Percentiles rank a stretch among this genome's conserved stretches.
Evolutionary conservation across 2,329 filamentous ascomycete species (phyloP).

Genomic region (Chaetomium sp.): DNA sequence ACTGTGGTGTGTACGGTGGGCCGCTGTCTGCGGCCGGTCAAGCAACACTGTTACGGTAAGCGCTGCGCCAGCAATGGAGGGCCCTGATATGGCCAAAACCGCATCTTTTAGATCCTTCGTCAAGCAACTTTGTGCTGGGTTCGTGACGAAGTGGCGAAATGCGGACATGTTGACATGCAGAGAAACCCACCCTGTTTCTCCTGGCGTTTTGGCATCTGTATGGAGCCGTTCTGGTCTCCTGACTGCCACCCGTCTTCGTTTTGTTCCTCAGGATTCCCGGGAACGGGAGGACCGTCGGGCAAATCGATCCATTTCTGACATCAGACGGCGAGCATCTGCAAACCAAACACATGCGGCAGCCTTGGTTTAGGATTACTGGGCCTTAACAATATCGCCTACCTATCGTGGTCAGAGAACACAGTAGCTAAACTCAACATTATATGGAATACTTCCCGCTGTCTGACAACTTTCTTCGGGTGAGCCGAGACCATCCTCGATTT

Average conservation of each 20-base stretch:
- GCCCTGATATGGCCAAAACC: too few relatives aligned
- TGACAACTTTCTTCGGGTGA: background rate
- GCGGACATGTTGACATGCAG: background rate
- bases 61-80: too few relatives aligned
- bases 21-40: too few relatives aligned
- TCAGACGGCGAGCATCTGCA: slow-evolving; percentile 16
- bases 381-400: background rate
- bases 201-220: slow-evolving; percentile 19
- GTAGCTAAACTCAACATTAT: background rate
- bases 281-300: background rate
- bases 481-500: slow-evolving; percentile 6
- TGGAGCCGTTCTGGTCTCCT: slow-evolving; percentile 9
- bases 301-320: slow-evolving; percentile 14
- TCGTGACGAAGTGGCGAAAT: too few relatives aligned
- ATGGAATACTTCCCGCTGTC: background rate
- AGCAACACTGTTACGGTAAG: too few relatives aligned
- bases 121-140: too few relatives aligned
- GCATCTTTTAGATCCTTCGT: too few relatives aligned
- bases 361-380: background rate
- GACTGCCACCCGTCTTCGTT: slow-evolving; percentile 12
- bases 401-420: background rate
- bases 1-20: too few relatives aligned
- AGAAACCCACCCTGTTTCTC: slow-evolving; percentile 13
- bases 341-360: slow-evolving; percentile 13
- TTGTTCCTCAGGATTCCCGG: slow-evolving; percentile 11